Evolutionary conservation across 202 grass and related monocot genomes (phyloP), one percentile per base, ranked within the genome.

Genomic region (Carex arenaria): DNA sequence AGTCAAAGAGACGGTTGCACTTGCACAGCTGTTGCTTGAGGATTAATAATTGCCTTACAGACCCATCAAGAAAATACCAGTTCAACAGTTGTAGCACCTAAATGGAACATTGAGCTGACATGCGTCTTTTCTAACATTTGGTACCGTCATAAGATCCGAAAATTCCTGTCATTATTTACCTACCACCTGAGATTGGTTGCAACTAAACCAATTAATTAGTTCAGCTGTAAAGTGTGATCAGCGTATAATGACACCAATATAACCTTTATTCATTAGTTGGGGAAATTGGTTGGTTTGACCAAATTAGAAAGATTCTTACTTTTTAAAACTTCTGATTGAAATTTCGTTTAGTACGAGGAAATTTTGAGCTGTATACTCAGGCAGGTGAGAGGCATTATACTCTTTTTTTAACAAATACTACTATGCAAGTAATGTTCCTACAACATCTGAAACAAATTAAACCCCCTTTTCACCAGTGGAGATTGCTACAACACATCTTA

Each of bases 181-280:
- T 81, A 81, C 62, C 61, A 64, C 23, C 19, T 81, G n/a, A 81
- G 32, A 69, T 67, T 55, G 32, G 63, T 69, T 82, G 80, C 62
- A 67, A 19, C 47, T 12, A 82, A 53, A 69, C 11, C 23, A 5
- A 13, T 40, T 65, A 10, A 38, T 68, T 56, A 82, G 80, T 38
- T 82, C 42, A 82, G 18, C 80, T 82, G 30, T 56, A 59, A 78
- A 59, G 30, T 78, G 30, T 59, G 28, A 18, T 36, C 19, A 19
- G 53, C 18, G 18, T 17, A 38, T 22, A 77, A 18, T 76, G 51
- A 56, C 23, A 75, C 6, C 49, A 54, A n/a, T 7, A 13, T 55
- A 75, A 59, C 13, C 30, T 78, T 78, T 40, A 3, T 5, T 38
- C 0, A n/a, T 40, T 19, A 18, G 15, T 18, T 40, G 59, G 59